These are phyloP conservation scores for Coniella vitis DNA, from an alignment of 2,329 filamentous ascomycete genomes.

Conservation along the genomic window DNA sequence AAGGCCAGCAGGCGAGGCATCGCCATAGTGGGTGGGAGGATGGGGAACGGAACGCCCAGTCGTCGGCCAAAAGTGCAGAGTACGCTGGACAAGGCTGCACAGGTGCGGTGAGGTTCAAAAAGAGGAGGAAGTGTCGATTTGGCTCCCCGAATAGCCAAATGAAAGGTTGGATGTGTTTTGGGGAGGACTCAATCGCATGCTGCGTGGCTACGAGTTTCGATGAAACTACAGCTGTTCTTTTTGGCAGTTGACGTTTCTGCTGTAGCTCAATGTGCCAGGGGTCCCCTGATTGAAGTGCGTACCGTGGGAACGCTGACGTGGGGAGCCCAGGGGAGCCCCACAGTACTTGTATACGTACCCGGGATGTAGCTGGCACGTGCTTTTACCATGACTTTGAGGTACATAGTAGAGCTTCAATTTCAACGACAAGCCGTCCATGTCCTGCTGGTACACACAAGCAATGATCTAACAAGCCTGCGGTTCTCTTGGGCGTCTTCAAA, in stretches of 20 bases:
- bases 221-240: conserved; percentile 16
- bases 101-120: background rate
- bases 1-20: conserved; percentile 23
- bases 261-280: background rate
- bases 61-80: conserved; percentile 1
- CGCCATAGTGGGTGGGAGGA: conserved; percentile 17
- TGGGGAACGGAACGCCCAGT: conserved; percentile 1
- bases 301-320: conserved; percentile 9
- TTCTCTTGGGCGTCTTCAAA: no score
- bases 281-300: background rate
- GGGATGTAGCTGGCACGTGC: no score
- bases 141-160: background rate
- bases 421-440: background rate
- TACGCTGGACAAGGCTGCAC: background rate
- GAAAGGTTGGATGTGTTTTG: background rate
- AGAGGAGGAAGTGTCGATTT: background rate
- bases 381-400: no score
- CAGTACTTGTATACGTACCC: no score
- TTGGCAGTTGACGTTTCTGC: background rate
- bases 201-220: background rate
- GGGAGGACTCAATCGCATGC: background rate
- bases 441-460: no score
- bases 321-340: background rate
- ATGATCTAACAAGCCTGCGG: no score
- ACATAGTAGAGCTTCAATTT: background rate